Conservation (phyloP, 1,284 basidiomycete genomes). For the Veloporphyrellus conicus region DNA sequence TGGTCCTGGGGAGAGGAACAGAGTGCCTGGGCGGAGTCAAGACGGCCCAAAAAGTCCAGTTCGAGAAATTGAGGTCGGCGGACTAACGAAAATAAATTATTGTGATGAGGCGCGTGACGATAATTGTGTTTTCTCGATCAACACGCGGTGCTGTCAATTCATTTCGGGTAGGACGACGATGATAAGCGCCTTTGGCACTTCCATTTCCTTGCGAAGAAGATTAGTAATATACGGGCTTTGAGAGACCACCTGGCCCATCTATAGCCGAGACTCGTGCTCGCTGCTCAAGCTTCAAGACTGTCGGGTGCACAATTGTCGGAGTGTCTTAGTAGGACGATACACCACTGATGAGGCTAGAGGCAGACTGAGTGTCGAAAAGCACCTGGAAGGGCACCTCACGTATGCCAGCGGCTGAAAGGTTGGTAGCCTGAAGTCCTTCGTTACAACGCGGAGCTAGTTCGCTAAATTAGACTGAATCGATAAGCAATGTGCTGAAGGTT, state of each 20-base stretch:
- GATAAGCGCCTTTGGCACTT: conserved; percentile 5
- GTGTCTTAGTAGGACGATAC: no score
- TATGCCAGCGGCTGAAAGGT: no score
- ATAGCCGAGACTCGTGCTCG: neutral
- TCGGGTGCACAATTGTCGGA: neutral
- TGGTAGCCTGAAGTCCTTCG: no score
- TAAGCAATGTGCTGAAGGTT: neutral
- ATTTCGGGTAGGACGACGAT: conserved; percentile 4
- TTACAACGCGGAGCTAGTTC: no score
- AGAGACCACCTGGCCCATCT: neutral
- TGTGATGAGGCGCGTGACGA: neutral
- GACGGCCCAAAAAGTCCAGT: neutral
- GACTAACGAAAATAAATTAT: neutral
- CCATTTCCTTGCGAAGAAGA: neutral
- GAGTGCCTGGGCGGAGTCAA: neutral
- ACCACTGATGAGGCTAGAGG: no score
- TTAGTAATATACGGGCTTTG: neutral
- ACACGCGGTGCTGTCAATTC: conserved; percentile 23
- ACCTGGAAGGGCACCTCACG: no score
- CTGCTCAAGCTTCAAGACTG: neutral
- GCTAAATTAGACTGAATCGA: no score
- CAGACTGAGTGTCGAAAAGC: no score
- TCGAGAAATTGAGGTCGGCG: neutral
- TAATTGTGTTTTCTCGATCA: conserved; percentile 4
- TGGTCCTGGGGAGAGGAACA: neutral